These are phyloP conservation scores for Saccharomycopsis fermentans DNA, from an alignment of 805 yeast genomes.

Conservation along the genomic window DNA sequence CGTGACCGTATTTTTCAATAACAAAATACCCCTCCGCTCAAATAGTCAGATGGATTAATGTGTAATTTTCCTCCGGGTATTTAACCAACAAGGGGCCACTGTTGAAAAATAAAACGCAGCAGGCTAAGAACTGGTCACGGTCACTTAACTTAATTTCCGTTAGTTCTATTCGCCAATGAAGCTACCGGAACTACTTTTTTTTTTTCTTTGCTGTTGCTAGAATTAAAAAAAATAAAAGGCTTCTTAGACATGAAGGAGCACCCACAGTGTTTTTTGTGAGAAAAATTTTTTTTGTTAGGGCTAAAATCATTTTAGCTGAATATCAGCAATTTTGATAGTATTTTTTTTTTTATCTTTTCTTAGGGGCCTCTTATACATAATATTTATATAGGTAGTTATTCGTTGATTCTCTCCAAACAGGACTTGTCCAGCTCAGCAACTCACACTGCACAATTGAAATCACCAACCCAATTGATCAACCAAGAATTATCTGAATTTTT, in stretches of 20 bases:
- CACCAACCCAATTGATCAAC: no score
- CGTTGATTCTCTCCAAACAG: no score
- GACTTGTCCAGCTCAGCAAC: no score
- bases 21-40: no score
- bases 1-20: no score
- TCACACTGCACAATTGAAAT: no score
- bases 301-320: neutral
- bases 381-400: neutral
- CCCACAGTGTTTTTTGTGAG: neutral
- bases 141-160: neutral
- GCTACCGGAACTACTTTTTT: neutral
- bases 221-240: neutral
- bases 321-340: neutral
- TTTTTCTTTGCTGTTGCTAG: neutral
- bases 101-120: no score
- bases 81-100: neutral
- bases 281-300: neutral
- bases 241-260: neutral
- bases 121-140: neutral
- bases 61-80: constrained; percentile 21
- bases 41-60: no score
- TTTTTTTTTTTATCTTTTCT: neutral
- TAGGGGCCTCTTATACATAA: no score
- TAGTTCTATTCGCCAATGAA: neutral
- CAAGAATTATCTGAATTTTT: neutral